phyloP scores from a whole-genome alignment of 495 filamentous ascomycete genomes.

The Cudoniella acicularis region DNA sequence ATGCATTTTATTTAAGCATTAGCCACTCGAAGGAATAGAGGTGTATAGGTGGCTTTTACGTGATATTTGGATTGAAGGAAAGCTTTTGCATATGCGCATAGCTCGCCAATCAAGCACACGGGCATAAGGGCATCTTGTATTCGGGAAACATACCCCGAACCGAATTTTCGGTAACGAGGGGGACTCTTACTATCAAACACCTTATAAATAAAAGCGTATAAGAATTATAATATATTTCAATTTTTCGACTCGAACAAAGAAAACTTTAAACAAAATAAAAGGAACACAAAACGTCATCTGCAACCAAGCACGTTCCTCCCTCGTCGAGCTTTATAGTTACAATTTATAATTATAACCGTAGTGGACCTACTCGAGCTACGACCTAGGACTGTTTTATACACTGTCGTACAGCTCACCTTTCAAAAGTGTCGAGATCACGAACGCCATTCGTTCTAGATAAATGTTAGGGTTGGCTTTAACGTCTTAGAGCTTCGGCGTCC shows the following conservation, averaged over 20 bases:
- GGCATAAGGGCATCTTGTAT: not conserved
- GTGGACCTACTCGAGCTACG: not conserved
- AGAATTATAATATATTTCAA: not conserved
- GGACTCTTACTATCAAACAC: not conserved
- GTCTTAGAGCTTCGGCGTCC: not conserved
- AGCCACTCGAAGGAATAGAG: not conserved
- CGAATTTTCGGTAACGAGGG: not conserved
- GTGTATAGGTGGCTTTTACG: not conserved
- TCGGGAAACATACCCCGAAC: not conserved
- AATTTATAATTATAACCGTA: not conserved
- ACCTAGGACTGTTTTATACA: not conserved
- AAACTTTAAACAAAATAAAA: not conserved
- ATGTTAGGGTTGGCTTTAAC: not conserved
- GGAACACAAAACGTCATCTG: not conserved
- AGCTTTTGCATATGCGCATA: not conserved
- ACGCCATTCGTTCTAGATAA: conserved; percentile 1
- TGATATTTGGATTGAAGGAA: not conserved
- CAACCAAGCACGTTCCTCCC: not conserved
- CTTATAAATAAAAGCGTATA: not conserved
- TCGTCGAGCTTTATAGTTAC: not conserved
- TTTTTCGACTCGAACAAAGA: not conserved
- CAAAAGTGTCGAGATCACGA: not conserved
- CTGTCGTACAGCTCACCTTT: not conserved
- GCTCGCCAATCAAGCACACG: not conserved
- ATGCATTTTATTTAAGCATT: not conserved